phyloP scores from a whole-genome alignment of 116 monocot genomes.

The Papilionanthe hybrid region DNA sequence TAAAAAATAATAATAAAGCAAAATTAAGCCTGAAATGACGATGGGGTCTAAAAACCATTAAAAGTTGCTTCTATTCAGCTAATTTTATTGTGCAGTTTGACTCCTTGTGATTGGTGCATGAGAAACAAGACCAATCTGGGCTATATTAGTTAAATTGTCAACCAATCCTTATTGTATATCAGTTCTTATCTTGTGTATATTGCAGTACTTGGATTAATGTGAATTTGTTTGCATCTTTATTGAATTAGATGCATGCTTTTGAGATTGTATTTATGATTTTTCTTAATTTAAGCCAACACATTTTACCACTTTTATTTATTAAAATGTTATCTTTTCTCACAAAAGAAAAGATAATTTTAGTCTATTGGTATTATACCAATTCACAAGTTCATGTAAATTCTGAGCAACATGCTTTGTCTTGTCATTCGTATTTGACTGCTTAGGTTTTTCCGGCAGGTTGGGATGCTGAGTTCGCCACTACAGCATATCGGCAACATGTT shows the following conservation, averaged over 20 bases:
- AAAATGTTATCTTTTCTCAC: background rate
- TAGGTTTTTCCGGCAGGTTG: constrained; percentile 45
- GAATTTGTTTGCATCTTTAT: background rate
- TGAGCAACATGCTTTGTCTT: background rate
- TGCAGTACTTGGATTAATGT: background rate
- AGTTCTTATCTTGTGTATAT: no score
- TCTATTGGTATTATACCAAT: background rate
- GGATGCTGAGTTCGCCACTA: constrained; percentile 96
- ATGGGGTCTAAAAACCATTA: no score
- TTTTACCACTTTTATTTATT: background rate
- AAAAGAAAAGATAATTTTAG: background rate
- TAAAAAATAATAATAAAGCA: no score
- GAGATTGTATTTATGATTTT: background rate
- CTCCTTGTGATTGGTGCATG: no score
- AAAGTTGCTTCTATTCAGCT: no score
- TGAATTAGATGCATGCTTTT: background rate
- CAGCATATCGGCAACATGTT: constrained; percentile 88
- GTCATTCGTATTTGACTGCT: background rate
- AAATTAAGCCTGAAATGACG: no score
- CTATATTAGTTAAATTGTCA: no score
- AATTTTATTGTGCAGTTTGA: no score
- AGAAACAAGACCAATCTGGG: no score
- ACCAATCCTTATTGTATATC: no score
- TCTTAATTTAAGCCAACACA: background rate
- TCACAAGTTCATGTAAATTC: background rate